phyloP scores from a whole-genome alignment of 768 basidiomycete species.

The Pulveroboletus sp. region DNA sequence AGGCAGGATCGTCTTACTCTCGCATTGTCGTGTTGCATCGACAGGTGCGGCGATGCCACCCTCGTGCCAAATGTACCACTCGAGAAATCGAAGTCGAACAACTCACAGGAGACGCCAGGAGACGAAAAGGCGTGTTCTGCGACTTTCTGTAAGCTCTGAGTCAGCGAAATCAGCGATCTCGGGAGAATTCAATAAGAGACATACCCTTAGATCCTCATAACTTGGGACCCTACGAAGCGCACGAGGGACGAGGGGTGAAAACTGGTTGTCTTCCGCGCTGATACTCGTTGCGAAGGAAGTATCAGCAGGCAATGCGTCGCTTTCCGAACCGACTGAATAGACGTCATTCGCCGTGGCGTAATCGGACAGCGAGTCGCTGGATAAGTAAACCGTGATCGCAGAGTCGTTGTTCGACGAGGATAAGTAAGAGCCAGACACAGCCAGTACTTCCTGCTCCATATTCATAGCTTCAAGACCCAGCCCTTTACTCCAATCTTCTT shows the following conservation, averaged over 20 bases:
- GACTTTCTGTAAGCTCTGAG: neutral
- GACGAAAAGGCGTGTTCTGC: neutral
- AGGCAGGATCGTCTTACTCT: neutral
- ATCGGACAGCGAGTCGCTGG: slow-evolving; percentile 5
- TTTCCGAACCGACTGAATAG: neutral
- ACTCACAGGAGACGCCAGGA: neutral
- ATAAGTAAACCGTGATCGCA: slow-evolving; percentile 3
- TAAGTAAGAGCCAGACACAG: neutral
- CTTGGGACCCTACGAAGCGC: slow-evolving; percentile 17
- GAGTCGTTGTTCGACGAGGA: slow-evolving; percentile 1
- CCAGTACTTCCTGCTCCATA: neutral
- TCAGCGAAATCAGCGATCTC: neutral
- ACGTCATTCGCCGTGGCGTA: neutral
- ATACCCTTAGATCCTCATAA: slow-evolving; percentile 20
- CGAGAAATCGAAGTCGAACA: neutral
- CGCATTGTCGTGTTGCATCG: neutral
- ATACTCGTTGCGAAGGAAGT: slow-evolving; percentile 23
- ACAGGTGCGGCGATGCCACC: neutral
- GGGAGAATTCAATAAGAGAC: neutral
- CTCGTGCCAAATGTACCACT: neutral
- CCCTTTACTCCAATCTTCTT: neutral
- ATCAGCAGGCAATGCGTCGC: neutral
- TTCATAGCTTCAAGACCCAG: neutral
- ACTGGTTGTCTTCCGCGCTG: slow-evolving; percentile 3
- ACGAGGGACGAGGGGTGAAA: neutral